Base-by-base conservation (phyloP, 495 filamentous ascomycete species). In the Penicillium silybi region DNA sequence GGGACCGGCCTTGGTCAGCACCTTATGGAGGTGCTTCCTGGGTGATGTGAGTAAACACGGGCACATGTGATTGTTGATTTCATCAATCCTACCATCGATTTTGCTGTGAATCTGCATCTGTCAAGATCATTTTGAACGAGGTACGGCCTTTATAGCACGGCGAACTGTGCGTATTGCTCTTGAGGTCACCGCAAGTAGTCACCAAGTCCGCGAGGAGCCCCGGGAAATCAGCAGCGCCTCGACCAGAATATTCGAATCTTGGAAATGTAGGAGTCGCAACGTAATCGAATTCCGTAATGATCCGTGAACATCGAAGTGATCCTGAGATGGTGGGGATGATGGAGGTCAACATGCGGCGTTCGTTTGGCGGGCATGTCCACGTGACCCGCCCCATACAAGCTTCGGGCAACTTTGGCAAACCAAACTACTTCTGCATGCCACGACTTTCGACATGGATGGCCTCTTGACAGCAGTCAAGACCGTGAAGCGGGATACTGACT, bases 1-100 rank as follows among this genome's bases (percentile, higher is more conserved):
- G 8, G 93, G 89, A 3, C 95, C 92, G 10, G 76, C 71, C 13
- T 85, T 86, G 46, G 72, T 83, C 16, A 95, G 77, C 48, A 96
- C 82, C 35, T 78, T 83, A 60, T 96, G 81, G 38, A 97, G 81
- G 64, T 93, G 83, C 70, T 80, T 83, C 92, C 90, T 89, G 50
- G 43, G 41, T 52, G 37, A 53, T 50, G 54, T 62, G 32, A 65
- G 58, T n/a, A 17, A 41, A 43, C 46, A 22, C 52, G 1, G 55
- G 27, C 47, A 44, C 17, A 22, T 13, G 16, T 18, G 23, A 16
- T 17, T 15, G 4, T 34, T 7, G n/a, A 32, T 23, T 32, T 13
- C 18, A 18, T 44, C 9, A 20, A 35, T 17, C 57, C 41, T 13
- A 58, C 61, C 61, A 50, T 50, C 50, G 44, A 22, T 29, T n/a